Base-by-base conservation (phyloP, 768 basidiomycete species). In the Leucogyrophana mollusca region DNA sequence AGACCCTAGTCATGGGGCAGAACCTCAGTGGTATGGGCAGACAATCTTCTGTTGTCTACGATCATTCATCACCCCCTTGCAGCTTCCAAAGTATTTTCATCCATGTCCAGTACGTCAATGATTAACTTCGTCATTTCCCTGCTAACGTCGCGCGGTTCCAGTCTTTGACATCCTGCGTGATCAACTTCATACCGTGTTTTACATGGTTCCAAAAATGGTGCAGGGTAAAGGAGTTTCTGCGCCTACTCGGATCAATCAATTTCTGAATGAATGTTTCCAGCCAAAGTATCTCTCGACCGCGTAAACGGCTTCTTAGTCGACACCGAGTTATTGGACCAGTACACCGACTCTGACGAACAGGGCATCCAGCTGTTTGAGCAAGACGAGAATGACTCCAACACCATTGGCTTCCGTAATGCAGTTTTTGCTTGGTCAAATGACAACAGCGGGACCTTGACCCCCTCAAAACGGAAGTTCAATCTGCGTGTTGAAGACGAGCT, bases 271-370 rank as follows among this genome's bases (percentile, higher is more conserved):
- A 14, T 25, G 46, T 3, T 47, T 60, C 46, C 62, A 61, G 80
- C 73, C 42, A 82, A 80, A 61, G 84, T 89, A 4, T 84, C 84
- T 4, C 53, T 87, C 3, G 76, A 80, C 47, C 76, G 87, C 9
- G 53, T 80, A 23, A 67, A 76, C 57, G 64, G 68, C 2, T 79
- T 79, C 62, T 49, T 79, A 18, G 14, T 9, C 8, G 38, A 46
- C 4, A 34, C 45, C 3, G 45, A 46, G 30, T n/a, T 46, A 4
- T 37, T 46, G 11, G 45, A 46, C 30, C 18, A 13, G 6, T 46
- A 27, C 14, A 16, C 13, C n/a, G n/a, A 21, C 16, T n/a, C 17
- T 5, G 10, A 41, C 5, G 24, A 10, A 3, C 8, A 13, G 13
- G 11, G 18, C 22, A 16, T 30, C 24, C 11, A 32, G 16, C 6